phyloP scores from a whole-genome alignment of 1,139 yeast species.

The Meyerozyma guilliermondii region DNA sequence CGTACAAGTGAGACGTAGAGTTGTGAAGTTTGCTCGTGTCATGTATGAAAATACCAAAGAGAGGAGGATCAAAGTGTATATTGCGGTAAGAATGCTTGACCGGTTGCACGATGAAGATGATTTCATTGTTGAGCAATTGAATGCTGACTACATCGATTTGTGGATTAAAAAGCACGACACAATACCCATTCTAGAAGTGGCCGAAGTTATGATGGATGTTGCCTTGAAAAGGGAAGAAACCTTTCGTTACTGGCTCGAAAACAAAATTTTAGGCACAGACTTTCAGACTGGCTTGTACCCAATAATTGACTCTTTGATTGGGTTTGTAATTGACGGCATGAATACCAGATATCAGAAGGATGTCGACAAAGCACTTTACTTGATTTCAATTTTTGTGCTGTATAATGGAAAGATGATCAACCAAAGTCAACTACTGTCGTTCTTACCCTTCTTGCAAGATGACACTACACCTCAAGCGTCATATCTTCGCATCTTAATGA shows the following conservation, averaged over 20 bases:
- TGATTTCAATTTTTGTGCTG: conserved; percentile 51
- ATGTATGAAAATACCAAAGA: conserved; percentile 37
- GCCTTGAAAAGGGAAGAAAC: conserved; percentile 9
- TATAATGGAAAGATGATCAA: conserved; percentile 47
- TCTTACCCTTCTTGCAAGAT: conserved; percentile 58
- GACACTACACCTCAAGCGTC: conserved; percentile 26
- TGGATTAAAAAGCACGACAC: conserved; percentile 30
- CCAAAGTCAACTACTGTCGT: conserved; percentile 58
- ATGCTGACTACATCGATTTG: conserved; percentile 32
- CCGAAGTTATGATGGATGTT: conserved; percentile 33
- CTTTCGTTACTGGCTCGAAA: not conserved
- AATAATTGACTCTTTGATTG: conserved; percentile 19
- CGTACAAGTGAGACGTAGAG: conserved; percentile 58
- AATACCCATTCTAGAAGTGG: conserved; percentile 4
- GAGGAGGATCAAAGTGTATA: conserved; percentile 32
- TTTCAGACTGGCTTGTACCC: conserved; percentile 6
- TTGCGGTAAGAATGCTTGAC: conserved; percentile 47
- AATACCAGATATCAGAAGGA: conserved; percentile 12
- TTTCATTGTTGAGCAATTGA: conserved; percentile 42
- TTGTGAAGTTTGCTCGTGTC: conserved; percentile 46
- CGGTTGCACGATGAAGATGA: conserved; percentile 72
- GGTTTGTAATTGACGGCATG: conserved; percentile 18
- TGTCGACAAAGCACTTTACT: conserved; percentile 34
- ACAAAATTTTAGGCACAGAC: not conserved
- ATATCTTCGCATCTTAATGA: conserved; percentile 46